Conservation (phyloP, 352 stramenopile species). For the Globisporangium nodosum region DNA sequence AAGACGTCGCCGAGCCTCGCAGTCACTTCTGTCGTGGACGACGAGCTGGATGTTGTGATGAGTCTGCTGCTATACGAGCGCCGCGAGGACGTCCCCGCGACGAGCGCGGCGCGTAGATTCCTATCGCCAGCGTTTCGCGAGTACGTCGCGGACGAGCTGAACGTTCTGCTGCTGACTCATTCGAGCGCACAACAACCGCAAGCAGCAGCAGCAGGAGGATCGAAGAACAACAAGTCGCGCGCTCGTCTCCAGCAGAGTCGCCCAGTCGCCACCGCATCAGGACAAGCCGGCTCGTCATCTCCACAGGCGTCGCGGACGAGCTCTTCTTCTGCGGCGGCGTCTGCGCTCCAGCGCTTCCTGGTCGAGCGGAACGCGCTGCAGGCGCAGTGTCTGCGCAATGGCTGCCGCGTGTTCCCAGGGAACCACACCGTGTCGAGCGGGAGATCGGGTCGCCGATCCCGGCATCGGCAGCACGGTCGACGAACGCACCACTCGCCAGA, state of each 20-base stretch:
- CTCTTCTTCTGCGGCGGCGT: not conserved
- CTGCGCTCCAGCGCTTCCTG: slow-evolving; percentile 35
- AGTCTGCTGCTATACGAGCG: slow-evolving; percentile 32
- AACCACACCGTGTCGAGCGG: slow-evolving; percentile 6
- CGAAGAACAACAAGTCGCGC: not conserved
- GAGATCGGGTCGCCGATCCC: slow-evolving; percentile 5
- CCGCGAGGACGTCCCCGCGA: slow-evolving; percentile 19
- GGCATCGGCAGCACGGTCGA: not conserved
- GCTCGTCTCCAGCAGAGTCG: not conserved
- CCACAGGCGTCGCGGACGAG: slow-evolving; percentile 5
- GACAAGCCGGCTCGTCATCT: not conserved
- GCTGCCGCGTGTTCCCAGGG: slow-evolving; percentile 33
- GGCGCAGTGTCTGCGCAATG: slow-evolving; percentile 26
- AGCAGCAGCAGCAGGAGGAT: not conserved
- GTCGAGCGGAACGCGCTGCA: slow-evolving; percentile 22
- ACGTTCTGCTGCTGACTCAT: slow-evolving; percentile 21
- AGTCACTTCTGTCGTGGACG: not conserved
- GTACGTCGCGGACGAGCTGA: slow-evolving; percentile 35
- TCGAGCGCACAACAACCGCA: not conserved
- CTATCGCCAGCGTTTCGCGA: slow-evolving; percentile 33
- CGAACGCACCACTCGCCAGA: not conserved
- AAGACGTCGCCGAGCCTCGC: not conserved
- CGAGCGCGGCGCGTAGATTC: slow-evolving; percentile 25
- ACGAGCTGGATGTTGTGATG: slow-evolving; percentile 21
- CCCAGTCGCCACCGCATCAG: too few relatives aligned